These are phyloP conservation scores for Trametes hirsuta DNA, from an alignment of 1,284 basidiomycete genomes.

Conservation along the genomic window DNA sequence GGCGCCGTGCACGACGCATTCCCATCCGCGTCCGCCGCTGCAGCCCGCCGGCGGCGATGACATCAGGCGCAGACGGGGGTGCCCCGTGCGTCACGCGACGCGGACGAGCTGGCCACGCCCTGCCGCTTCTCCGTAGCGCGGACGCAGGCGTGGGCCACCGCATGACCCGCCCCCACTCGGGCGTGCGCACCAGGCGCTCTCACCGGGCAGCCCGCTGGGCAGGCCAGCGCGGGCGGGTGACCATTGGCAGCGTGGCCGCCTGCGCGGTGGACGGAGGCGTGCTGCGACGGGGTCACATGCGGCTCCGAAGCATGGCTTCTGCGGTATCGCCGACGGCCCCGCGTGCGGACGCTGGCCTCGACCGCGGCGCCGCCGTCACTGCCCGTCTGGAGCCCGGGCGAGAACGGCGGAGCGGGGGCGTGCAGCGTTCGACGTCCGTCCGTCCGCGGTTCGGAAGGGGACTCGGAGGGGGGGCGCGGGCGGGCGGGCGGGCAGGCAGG, in stretches of 20 bases:
- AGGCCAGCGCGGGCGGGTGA: background rate
- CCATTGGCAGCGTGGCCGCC: background rate
- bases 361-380: background rate
- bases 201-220: conserved; percentile 1
- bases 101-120: conserved; percentile 9
- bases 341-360: background rate
- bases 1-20: background rate
- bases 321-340: conserved; percentile 1
- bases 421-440: background rate
- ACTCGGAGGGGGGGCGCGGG: too few relatives aligned
- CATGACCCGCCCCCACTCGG: conserved; percentile 13
- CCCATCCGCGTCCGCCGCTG: background rate
- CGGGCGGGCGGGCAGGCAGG: background rate
- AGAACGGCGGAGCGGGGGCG: background rate
- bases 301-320: conserved; percentile 7
- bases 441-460: background rate
- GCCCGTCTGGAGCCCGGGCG: background rate
- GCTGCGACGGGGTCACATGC: conserved; percentile 15
- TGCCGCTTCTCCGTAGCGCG: conserved; percentile 16
- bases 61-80: conserved; percentile 13
- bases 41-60: conserved; percentile 6
- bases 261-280: background rate
- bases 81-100: conserved; percentile 14
- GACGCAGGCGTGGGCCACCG: conserved; percentile 9
- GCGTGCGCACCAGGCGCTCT: conserved; percentile 12